These are phyloP conservation scores for Backusella liffmaniae DNA, from an alignment of 192 early-diverging fungal species.

Conservation along the genomic window DNA sequence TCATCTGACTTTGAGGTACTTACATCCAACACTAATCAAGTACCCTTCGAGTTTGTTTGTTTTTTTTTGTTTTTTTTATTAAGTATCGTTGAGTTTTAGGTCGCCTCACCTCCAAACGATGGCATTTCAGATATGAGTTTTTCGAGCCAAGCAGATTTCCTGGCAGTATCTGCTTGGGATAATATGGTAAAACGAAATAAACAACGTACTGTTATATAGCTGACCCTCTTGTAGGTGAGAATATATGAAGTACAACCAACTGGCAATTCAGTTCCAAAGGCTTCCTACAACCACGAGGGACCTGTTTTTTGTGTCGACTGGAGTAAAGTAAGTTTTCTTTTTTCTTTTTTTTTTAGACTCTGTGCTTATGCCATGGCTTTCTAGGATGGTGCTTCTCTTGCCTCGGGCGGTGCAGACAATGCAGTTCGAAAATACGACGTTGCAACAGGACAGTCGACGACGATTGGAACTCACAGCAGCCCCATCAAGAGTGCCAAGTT, in stretches of 20 bases:
- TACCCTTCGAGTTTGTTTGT: not conserved
- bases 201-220: no score
- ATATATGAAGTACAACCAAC: conserved; percentile 87
- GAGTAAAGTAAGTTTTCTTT: conserved; percentile 63
- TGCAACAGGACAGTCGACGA: conserved; percentile 72
- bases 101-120: conserved; percentile 69
- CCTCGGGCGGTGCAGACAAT: conserved; percentile 91
- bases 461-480: conserved; percentile 85
- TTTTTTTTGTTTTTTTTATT: not conserved
- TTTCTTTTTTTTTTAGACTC: not conserved
- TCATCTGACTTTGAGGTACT: conserved; percentile 31
- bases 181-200: conserved; percentile 43
- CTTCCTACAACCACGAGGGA: conserved; percentile 75
- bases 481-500: conserved; percentile 79
- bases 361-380: not conserved
- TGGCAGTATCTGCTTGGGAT: conserved; percentile 92
- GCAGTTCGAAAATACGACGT: conserved; percentile 81
- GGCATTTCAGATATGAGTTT: conserved; percentile 81
- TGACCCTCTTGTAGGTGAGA: conserved; percentile 61
- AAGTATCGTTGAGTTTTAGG: conserved; percentile 20
- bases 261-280: conserved; percentile 74
- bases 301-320: conserved; percentile 86
- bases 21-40: not conserved
- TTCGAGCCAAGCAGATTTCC: conserved; percentile 74
- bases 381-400: conserved; percentile 87